A percentile compares a stretch with the other conserved stretches of the same genome.
Evolutionary conservation across 2,329 filamentous ascomycete genomes (phyloP).

Genomic region (Aspergillus neoniger): DNA sequence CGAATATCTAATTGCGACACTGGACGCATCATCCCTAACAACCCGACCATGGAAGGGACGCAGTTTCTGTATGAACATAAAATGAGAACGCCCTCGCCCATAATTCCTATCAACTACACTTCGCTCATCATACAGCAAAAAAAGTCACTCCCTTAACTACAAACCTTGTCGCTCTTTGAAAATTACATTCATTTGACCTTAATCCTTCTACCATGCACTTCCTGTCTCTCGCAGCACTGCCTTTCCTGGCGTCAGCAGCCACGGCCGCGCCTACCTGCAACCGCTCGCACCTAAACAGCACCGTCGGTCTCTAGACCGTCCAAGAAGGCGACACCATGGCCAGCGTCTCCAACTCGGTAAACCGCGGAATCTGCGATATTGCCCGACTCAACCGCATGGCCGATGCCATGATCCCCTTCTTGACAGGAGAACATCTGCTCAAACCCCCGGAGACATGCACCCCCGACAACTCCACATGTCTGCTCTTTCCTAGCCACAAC

Average conservation of each 20-base stretch:
- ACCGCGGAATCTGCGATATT: constrained; percentile 3
- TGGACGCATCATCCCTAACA: no score
- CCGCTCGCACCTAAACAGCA: neutral
- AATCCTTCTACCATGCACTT: neutral
- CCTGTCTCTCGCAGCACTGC: neutral
- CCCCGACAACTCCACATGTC: neutral
- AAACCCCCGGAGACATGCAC: constrained; percentile 1
- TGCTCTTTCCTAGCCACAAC: neutral
- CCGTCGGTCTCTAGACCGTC: neutral
- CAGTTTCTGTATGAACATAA: no score
- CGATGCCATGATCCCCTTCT: neutral
- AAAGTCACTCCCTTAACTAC: no score
- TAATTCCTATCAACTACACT: no score
- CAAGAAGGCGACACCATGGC: neutral
- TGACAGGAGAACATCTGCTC: neutral
- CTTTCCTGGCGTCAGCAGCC: neutral
- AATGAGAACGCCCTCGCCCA: no score
- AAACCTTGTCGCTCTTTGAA: no score
- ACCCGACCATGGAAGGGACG: no score
- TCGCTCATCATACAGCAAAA: no score
- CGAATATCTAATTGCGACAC: no score
- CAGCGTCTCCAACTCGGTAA: neutral
- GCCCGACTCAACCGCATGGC: constrained; percentile 1
- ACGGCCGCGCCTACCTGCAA: neutral
- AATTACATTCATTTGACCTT: neutral